These are phyloP conservation scores for Hirschfeldia incana DNA, from an alignment of 345 rosid genomes.

Conservation along the genomic window DNA sequence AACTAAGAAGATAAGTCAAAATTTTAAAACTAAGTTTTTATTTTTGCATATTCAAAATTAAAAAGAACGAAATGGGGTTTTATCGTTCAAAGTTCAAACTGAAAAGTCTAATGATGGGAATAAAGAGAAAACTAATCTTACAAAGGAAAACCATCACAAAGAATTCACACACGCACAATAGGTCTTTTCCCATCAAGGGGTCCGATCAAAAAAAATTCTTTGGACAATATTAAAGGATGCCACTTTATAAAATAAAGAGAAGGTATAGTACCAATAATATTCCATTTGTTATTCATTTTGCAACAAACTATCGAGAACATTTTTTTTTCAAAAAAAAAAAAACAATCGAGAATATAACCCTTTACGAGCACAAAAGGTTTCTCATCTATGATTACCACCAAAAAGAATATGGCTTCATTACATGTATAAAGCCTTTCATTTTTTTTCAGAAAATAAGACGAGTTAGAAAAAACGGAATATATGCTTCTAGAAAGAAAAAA, in stretches of 20 bases:
- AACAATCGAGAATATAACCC: conserved; percentile 41
- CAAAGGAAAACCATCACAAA: neutral
- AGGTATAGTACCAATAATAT: conserved; percentile 39
- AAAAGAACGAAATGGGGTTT: neutral
- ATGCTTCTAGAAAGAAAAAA: conserved; percentile 37
- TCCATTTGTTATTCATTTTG: conserved; percentile 33
- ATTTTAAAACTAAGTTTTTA: neutral
- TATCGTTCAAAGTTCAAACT: neutral
- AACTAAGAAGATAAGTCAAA: neutral
- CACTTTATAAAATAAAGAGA: conserved; percentile 25
- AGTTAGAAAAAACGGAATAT: conserved; percentile 6
- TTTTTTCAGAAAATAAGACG: neutral
- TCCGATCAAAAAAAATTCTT: conserved; percentile 16
- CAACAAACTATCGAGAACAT: conserved; percentile 40
- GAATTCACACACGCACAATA: neutral
- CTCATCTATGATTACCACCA: conserved; percentile 37
- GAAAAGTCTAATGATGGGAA: neutral
- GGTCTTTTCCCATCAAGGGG: conserved; percentile 25
- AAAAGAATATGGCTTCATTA: conserved; percentile 34
- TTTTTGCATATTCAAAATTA: neutral
- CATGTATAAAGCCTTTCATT: conserved; percentile 1
- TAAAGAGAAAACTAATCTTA: neutral
- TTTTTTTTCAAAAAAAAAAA: too few relatives aligned
- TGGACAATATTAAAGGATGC: conserved; percentile 12
- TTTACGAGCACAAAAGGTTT: conserved; percentile 37